Evolutionary conservation across 441 rosid species (phyloP).

Genomic region (Hura crepitans): DNA sequence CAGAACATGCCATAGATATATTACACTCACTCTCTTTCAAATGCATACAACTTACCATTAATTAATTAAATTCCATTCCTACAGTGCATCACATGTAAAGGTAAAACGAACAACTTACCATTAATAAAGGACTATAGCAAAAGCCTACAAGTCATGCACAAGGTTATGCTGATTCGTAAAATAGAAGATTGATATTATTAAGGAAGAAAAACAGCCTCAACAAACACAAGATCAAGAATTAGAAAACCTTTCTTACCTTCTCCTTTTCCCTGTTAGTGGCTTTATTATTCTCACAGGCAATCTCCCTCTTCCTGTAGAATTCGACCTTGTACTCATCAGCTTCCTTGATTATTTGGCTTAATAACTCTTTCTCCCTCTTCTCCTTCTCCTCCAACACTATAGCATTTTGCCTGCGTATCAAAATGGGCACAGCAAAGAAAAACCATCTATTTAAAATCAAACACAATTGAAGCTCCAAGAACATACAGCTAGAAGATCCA

Average conservation of each 20-base stretch:
- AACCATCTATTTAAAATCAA: neutral
- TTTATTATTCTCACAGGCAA: slow-evolving; percentile 56
- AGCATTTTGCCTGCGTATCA: slow-evolving; percentile 50
- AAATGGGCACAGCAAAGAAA: neutral
- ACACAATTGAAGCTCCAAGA: neutral
- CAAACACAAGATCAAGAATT: neutral
- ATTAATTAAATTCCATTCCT: neutral
- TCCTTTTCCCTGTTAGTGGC: slow-evolving; percentile 62
- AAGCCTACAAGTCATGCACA: neutral
- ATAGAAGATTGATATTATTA: neutral
- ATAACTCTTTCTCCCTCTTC: slow-evolving; percentile 59
- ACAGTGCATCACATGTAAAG: neutral
- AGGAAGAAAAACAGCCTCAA: neutral
- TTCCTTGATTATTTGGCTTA: slow-evolving; percentile 55
- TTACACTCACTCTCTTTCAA: neutral
- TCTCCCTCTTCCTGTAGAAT: slow-evolving; percentile 53
- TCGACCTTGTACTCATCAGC: slow-evolving; percentile 59
- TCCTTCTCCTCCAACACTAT: slow-evolving; percentile 67
- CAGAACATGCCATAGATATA: neutral
- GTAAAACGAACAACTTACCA: neutral
- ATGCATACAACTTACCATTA: neutral
- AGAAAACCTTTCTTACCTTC: slow-evolving; percentile 39
- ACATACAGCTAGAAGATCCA: neutral
- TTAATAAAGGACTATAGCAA: neutral
- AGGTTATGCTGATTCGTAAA: neutral